Base-by-base conservation (phyloP, 768 basidiomycete species). In the Strobilomyces dryophilus region DNA sequence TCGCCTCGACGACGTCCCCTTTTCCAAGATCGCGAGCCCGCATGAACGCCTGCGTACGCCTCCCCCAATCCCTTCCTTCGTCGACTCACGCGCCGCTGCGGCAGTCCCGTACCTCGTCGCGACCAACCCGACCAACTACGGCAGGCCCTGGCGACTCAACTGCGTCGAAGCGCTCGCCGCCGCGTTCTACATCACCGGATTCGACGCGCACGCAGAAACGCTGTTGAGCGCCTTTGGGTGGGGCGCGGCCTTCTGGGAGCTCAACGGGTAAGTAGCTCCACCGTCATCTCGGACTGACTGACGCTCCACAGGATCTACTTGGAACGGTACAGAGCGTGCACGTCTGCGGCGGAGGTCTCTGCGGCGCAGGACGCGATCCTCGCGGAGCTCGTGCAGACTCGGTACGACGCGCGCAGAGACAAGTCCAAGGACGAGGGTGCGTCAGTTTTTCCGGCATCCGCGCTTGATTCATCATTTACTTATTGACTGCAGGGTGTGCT, bases 41-140 rank as follows among this genome's bases (percentile, higher is more conserved):
- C 80, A 98, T 60, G 97, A 99, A 74, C 80, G 97, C 9, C 66
- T 98, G 41, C 64, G 95, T 97, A 62, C 56, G 92, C 79, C 0
- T 10, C 40, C 52, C 20, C 12, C 46, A 12, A n/a, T 14, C 44
- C 39, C 4, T 41, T n/a, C 10, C 32, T 41, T 8, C 21, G n/a
- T 8, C 20, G n/a, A 24, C 48, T 58, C 43, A 56, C 11, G 29
- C 29, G 4, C 1, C 29, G 5, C 29, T 29, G 10, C 50, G 49
- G 20, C 26, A 99, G 95, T 99, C 27, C 97, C 97, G 0, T 98
- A 95, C 67, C 81, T 99, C 18, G 70, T 98, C 41, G 97, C 97
- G 0, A 89, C 93, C 1, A 99, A 99, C 68, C 94, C 95, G 0
- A 93, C 93, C 10, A 99, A 99, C 71, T 99, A 98, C 61, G 97